These are phyloP conservation scores for Gracilaria domingensis DNA, from an alignment of 23 red algal species.

Conservation along the genomic window DNA sequence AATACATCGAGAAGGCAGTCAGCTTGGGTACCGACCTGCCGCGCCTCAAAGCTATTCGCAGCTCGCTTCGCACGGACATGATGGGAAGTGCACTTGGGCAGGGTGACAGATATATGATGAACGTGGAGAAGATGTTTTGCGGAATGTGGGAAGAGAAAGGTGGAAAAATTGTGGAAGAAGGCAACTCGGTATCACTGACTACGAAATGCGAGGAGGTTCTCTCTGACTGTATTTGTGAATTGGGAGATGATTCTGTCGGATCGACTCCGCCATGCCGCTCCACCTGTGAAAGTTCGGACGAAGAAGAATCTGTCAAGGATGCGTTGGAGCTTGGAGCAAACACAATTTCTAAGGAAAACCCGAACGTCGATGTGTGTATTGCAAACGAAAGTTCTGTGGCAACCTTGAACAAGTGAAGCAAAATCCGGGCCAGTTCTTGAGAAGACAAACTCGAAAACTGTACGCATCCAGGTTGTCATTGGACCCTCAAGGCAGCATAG, in stretches of 20 bases:
- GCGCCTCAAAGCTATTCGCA: constrained; percentile 62
- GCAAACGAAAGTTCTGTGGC: not conserved
- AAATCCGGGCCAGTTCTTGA: not conserved
- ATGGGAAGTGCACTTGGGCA: constrained; percentile 73
- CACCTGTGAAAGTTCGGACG: constrained; percentile 11
- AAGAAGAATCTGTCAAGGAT: constrained; percentile 36
- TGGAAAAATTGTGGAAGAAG: constrained; percentile 44
- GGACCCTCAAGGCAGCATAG: too few species aligned
- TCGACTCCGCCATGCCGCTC: constrained; percentile 47
- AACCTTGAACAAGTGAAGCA: not conserved
- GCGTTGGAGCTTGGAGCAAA: not conserved
- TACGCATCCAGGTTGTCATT: too few species aligned
- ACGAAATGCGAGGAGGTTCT: constrained; percentile 35
- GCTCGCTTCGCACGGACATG: constrained; percentile 66
- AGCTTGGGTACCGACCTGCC: constrained; percentile 62
- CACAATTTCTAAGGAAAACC: not conserved
- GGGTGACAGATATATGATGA: constrained; percentile 43
- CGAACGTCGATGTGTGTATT: not conserved
- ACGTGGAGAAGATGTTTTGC: constrained; percentile 73
- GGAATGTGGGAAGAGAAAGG: constrained; percentile 81
- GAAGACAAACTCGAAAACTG: not conserved
- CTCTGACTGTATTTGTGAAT: not conserved
- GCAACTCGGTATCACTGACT: not conserved
- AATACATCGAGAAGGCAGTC: constrained; percentile 76
- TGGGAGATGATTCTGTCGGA: constrained; percentile 16